These are phyloP conservation scores for Epichloe sp. DNA, from an alignment of 2,329 filamentous ascomycete species.

Conservation along the genomic window DNA sequence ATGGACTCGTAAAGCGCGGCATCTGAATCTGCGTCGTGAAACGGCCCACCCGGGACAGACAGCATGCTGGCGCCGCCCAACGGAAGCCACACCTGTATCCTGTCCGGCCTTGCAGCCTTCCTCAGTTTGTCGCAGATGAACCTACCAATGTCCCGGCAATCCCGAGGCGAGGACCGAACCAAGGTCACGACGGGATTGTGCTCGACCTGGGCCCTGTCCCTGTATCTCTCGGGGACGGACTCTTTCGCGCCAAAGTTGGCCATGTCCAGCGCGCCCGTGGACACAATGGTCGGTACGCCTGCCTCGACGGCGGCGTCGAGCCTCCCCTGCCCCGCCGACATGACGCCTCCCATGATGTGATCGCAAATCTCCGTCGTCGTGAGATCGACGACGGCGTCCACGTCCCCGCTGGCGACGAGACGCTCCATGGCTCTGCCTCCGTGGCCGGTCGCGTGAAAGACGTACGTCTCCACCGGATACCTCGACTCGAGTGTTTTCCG, in stretches of 20 bases:
- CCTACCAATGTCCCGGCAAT: constrained; percentile 39
- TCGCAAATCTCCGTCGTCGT: constrained; percentile 60
- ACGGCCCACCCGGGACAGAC: constrained; percentile 37
- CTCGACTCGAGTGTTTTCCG: constrained; percentile 33
- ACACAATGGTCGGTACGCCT: constrained; percentile 41
- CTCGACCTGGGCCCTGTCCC: constrained; percentile 38
- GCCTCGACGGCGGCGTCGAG: constrained; percentile 42
- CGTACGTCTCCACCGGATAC: constrained; percentile 40
- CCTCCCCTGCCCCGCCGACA: constrained; percentile 44
- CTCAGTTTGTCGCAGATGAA: constrained; percentile 43
- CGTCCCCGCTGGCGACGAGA: constrained; percentile 38
- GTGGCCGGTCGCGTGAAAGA: constrained; percentile 59
- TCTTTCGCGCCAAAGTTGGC: constrained; percentile 47
- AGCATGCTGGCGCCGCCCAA: constrained; percentile 48
- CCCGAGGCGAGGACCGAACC: constrained; percentile 47
- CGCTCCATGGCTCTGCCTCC: constrained; percentile 59
- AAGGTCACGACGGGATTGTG: constrained; percentile 56
- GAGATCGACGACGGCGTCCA: constrained; percentile 57
- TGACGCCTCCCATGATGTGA: constrained; percentile 46
- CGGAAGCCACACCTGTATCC: constrained; percentile 46
- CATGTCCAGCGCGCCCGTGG: constrained; percentile 44
- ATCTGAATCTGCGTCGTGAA: constrained; percentile 31
- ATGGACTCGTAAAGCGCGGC: constrained; percentile 40
- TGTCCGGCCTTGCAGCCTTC: constrained; percentile 21
- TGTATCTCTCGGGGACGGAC: constrained; percentile 43